Evolutionary conservation across 2,329 filamentous ascomycete species (phyloP), one percentile per base, ranked within the genome.

Genomic region (Botrytis hyacinthi): DNA sequence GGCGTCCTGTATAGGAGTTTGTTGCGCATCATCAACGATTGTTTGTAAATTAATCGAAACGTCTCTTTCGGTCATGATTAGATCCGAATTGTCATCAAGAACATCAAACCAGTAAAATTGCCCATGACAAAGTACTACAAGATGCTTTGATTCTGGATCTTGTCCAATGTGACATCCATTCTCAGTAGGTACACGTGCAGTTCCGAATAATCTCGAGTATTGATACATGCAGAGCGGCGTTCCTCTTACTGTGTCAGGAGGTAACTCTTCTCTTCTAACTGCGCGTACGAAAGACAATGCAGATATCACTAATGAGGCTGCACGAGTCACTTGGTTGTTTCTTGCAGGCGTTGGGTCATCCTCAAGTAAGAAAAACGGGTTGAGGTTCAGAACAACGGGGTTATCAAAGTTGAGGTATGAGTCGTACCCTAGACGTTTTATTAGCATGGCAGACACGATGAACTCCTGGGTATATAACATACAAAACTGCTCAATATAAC

Each of bases 81-180:
- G 85, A 82, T 99, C 96, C 10, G 93, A 93, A 82, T 97, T 97
- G 77, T 95, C 92, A 78, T 99, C 96, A 29, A 99, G 86, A 2
- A 98, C 95, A 82, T 99, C 96, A 79, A 99, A 99, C 95, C 95
- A 98, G 83, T 99, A 99, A 80, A 98, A 95, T 78, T 99, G 96
- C 2, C 96, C 96, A 76, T 95, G 93, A 80, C 94, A 97, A 83
- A 98, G 87, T 61, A 98, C 94, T 16, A 98, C 92, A 54, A 99
- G 86, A 82, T 99, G 96, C 83, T 94, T 97, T 5, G 95, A 93
- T n/a, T 91, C 89, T 0, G 94, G 93, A 79, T 98, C 95, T 81
- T 98, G 95, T 76, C 95, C 94, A 79, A 99, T 98, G 78, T 97
- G 92, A 81, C 96, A 99, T 8, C 96, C 96, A 80, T 96, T 91